Evolutionary conservation across 768 basidiomycete species (phyloP), one percentile per base, ranked within the genome.

Genomic region (Leccinum ochraceum): DNA sequence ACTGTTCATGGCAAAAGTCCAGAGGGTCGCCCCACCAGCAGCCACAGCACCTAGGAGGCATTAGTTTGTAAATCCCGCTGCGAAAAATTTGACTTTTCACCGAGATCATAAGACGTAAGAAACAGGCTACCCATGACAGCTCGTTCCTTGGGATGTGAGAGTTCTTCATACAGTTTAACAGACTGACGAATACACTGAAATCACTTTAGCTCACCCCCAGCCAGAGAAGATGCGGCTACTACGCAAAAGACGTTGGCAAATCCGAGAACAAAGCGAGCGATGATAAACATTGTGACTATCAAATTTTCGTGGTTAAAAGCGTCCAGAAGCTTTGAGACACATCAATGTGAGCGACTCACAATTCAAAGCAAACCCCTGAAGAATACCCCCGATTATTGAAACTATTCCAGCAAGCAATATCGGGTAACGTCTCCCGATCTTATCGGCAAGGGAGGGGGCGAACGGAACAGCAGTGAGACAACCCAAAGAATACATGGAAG

Each of bases 401-500:
- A 66, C 10, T 10, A 60, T 2, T 7, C 57, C 39, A 16, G 60
- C 67, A 7, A 68, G 44, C 1, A 68, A 37, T 62, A 68, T 68
- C 0, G 68, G 48, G 22, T 50, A 51, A 22, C 66, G 63, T n/a
- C 66, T 59, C 28, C 66, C 66, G 3, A 60, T 11, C 11, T 46
- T 65, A 30, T 67, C 66, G 28, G 59, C 59, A 17, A 60, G 6
- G 0, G 4, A 42, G 9, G 66, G 51, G 3, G 55, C 66, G 24
- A 84, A 69, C 0, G 86, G 86, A 5, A 87, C 69, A 0, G 83
- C 80, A 20, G 76, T 63, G 32, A 88, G 78, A 3, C 81, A 81
- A 7, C 86, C 86, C n/a, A 87, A 78, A 1, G 85, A 83, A 66
- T 86, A 87, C 66, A 85, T 79, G 2, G 84, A 75, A 14, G 80